phyloP scores from a whole-genome alignment of 495 filamentous ascomycete genomes.

The Haplographium delicatum region DNA sequence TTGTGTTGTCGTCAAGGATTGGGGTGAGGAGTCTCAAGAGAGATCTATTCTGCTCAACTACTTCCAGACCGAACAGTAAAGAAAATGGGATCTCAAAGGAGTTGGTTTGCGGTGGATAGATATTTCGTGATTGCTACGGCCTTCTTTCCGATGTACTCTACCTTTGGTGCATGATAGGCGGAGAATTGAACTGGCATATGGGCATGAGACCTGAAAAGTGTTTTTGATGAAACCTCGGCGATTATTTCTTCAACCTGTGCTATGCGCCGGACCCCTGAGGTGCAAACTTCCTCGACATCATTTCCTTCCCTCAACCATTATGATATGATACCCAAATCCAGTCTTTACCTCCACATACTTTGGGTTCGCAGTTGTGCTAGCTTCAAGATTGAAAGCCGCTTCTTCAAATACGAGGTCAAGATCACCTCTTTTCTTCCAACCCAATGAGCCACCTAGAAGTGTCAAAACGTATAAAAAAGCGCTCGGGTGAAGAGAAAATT shows the following conservation, averaged over 20 bases:
- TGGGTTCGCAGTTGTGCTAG: slow-evolving; percentile 69
- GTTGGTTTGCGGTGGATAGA: slow-evolving; percentile 23
- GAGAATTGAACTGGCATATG: slow-evolving; percentile 26
- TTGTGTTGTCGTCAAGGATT: slow-evolving; percentile 97
- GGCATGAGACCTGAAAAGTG: slow-evolving; percentile 2
- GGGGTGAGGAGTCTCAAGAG: slow-evolving; percentile 99
- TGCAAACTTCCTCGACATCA: slow-evolving; percentile 25
- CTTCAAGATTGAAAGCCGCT: slow-evolving; percentile 71
- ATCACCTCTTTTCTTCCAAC: slow-evolving; percentile 75
- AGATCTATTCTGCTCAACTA: slow-evolving; percentile 97
- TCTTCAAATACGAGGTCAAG: slow-evolving; percentile 74
- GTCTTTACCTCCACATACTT: slow-evolving; percentile 80
- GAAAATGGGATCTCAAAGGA: slow-evolving; percentile 19
- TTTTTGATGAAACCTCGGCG: not conserved
- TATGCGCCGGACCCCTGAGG: slow-evolving; percentile 14
- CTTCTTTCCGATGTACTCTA: slow-evolving; percentile 26
- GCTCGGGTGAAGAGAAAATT: too few species aligned
- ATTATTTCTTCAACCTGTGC: not conserved
- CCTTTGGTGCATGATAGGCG: slow-evolving; percentile 24
- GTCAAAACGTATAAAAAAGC: too few species aligned
- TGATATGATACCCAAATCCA: slow-evolving; percentile 83
- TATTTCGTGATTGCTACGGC: slow-evolving; percentile 19
- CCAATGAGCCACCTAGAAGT: slow-evolving; percentile 63
- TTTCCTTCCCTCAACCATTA: slow-evolving; percentile 79
- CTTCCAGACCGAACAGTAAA: slow-evolving; percentile 82